These are phyloP conservation scores for Paraphoma sp. DNA, from an alignment of 2,329 filamentous ascomycete genomes.

Conservation along the genomic window DNA sequence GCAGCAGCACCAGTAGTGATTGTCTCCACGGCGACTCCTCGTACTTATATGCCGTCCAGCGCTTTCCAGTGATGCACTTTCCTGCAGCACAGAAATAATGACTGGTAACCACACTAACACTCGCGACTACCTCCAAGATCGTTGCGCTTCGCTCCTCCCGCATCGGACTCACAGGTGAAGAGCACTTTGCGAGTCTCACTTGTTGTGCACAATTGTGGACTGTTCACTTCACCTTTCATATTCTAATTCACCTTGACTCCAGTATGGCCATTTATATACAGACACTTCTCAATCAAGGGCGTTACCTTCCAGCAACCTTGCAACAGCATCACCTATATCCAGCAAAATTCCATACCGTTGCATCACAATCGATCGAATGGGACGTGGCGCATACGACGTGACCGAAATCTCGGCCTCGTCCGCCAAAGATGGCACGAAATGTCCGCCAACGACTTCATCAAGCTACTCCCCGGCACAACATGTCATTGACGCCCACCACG, in stretches of 20 bases:
- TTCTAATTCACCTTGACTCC: neutral
- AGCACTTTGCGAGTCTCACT: neutral
- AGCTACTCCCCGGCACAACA: slow-evolving; percentile 8
- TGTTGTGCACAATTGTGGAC: neutral
- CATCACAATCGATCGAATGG: slow-evolving; percentile 12
- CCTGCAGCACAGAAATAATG: too few species aligned
- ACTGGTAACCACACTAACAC: neutral
- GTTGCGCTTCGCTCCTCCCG: too few species aligned
- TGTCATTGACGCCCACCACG: slow-evolving; percentile 3
- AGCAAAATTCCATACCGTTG: neutral
- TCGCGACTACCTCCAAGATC: neutral
- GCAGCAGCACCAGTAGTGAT: too few species aligned
- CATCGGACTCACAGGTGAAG: neutral
- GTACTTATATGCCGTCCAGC: too few species aligned
- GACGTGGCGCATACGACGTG: slow-evolving; percentile 26
- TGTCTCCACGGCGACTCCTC: too few species aligned
- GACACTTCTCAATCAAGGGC: neutral
- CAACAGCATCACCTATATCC: neutral
- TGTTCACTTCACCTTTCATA: neutral
- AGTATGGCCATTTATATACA: neutral
- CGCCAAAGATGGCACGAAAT: too few species aligned
- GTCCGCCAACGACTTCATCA: neutral
- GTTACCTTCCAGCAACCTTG: neutral
- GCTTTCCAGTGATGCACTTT: too few species aligned
- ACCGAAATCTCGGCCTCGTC: slow-evolving; percentile 1